Base-by-base conservation (phyloP, 108 stramenopile genomes). In the Aurantiochytrium sp. region DNA sequence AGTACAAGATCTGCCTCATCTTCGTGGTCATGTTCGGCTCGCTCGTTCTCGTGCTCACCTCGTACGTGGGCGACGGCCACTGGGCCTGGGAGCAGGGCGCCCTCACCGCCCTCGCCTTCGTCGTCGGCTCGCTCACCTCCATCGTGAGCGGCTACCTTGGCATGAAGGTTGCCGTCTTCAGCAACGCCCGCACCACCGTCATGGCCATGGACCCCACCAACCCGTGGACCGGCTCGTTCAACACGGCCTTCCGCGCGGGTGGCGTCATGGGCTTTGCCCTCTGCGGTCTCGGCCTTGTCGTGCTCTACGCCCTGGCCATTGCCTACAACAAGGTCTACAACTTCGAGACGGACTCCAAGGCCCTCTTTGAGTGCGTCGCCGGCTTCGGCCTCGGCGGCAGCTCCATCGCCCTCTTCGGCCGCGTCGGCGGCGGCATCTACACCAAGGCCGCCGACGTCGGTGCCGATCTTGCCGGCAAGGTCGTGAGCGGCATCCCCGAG, bases 371-470 rank as follows among this genome's bases (percentile, higher is more conserved):
- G 88, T 95, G 93, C 87, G 87, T 98, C 86, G 97, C 98, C 55
- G 98, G 98, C 89, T 99, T 96, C 86, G 98, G 97, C 50, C 93
- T 99, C 32, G 98, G 98, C 55, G 98, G 96, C 86, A 96, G 95
- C 85, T 96, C 95, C 86, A 97, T 99, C 94, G 98, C 98, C 91
- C 97, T 99, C 97, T 99, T 99, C 90, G 98, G 97, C 65, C 98
- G 98, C 93, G 98, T 99, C 55, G 98, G 97, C 34, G 98, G 98
- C 50, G 98, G 98, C 88, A 98, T 99, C 93, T 99, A 97, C 94
- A 99, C 98, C 92, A 98, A 98, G 95, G 98, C 98, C 54, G 98
- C 98, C 65, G 98, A 99, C 92, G 98, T 99, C 6, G 98, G 98
- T 37, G 98, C 98, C 50, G 98, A 99, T 94, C 94, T 99, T 48